Evolutionary conservation across 2,329 filamentous ascomycete species (phyloP), one percentile per base, ranked within the genome.

Genomic region (Colletotrichum musae): DNA sequence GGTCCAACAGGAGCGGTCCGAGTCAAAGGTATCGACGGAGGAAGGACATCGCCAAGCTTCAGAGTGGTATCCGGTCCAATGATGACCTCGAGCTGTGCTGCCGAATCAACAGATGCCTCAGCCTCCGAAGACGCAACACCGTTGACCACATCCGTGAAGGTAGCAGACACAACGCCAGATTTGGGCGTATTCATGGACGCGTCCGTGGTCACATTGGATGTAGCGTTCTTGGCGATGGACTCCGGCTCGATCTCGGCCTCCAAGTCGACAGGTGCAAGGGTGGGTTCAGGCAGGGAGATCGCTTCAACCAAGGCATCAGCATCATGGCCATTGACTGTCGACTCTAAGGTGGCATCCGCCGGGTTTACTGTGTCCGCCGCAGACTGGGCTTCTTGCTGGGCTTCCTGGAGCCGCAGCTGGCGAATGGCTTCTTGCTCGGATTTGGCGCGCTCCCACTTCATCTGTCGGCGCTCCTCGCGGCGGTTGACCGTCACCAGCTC

Each of bases 381-480:
- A 12, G 45, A 18, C 39, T 54, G 50, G 39, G 57, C 21, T n/a
- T 57, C 54, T 61, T 67, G 43, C 72, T 70, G 72, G 73, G 85
- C 84, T 74, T 89, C 87, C 58, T 82, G 77, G 16, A 82, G 76
- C 51, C 82, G 83, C 68, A 91, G 93, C 76, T 91, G 87, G 72
- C 95, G 91, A 72, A 98, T 93, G 12, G 90, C 92, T 77, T 97
- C 92, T 74, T 94, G 90, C 79, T 98, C 94, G 61, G 92, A 89
- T 72, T 93, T 91, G n/a, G 96, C 96, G 74, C 96, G 88, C 78
- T 98, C 95, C 83, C 96, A 91, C 81, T 99, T 99, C 80, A 93
- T 91, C 75, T 93, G 88, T 70, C 91, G 91, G 53, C 96, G 90
- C 79, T 97, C 94, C 72, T 93, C 90, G 75, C 96, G 88, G 70